phyloP scores from a whole-genome alignment of 1,284 basidiomycete species.

The Melampsora americana region DNA sequence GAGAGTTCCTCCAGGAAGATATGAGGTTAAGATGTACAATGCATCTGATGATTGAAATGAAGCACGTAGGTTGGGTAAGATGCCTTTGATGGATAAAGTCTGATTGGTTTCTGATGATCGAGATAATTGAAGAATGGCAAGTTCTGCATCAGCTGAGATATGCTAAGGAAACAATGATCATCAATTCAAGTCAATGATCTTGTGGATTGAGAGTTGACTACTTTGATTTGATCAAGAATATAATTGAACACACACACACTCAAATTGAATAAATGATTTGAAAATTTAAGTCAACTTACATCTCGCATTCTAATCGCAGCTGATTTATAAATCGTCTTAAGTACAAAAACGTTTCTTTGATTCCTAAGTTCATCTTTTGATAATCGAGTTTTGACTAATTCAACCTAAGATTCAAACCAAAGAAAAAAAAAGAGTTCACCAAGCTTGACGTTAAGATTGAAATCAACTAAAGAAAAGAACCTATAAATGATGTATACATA shows the following conservation, averaged over 20 bases:
- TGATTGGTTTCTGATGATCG: not conserved
- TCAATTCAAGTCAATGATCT: too few species aligned
- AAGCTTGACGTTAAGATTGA: too few species aligned
- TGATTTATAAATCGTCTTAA: conserved; percentile 11
- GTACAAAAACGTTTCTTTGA: conserved; percentile 18
- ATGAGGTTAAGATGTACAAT: conserved; percentile 74
- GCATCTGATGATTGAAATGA: conserved; percentile 73
- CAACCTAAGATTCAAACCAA: not conserved
- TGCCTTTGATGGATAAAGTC: conserved; percentile 56
- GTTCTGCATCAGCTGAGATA: conserved; percentile 8
- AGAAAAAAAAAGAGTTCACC: too few species aligned
- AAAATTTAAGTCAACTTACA: not conserved
- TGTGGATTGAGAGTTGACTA: not conserved
- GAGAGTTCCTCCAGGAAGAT: conserved; percentile 74
- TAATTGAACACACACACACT: too few species aligned
- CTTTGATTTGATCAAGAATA: too few species aligned
- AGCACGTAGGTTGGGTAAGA: conserved; percentile 61
- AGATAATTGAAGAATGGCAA: conserved; percentile 13
- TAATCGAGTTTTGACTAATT: conserved; percentile 9
- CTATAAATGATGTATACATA: too few species aligned
- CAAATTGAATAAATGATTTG: too few species aligned
- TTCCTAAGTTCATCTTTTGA: conserved; percentile 17
- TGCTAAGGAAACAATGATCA: not conserved
- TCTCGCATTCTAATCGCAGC: conserved; percentile 7
- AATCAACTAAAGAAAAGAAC: too few species aligned